phyloP scores from a whole-genome alignment of 345 rosid genomes.

The Rhodamnia argentea region DNA sequence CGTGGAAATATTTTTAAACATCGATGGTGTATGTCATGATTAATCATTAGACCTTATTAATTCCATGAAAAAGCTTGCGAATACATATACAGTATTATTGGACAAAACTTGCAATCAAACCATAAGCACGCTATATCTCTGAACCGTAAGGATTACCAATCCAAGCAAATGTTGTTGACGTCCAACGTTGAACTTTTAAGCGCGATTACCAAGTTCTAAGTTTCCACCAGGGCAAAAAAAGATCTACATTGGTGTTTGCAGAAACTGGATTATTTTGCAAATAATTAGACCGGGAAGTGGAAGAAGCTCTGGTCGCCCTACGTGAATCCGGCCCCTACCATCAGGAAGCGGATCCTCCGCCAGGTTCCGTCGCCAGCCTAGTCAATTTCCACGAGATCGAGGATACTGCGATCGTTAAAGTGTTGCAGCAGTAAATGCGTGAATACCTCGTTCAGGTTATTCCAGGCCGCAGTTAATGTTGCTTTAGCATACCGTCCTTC shows the following conservation, averaged over 20 bases:
- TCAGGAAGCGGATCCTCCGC: neutral
- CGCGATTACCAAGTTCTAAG: no score
- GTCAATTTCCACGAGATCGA: neutral
- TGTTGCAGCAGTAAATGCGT: neutral
- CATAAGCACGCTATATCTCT: neutral
- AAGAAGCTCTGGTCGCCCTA: neutral
- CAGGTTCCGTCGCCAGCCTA: no score
- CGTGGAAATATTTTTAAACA: neutral
- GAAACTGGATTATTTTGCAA: neutral
- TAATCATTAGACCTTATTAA: neutral
- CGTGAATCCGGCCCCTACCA: neutral
- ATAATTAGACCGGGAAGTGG: neutral
- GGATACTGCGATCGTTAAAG: neutral
- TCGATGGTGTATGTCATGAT: fast-evolving
- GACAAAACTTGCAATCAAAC: neutral
- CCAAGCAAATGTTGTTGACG: neutral
- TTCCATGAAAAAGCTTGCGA: neutral
- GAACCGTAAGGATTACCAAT: neutral
- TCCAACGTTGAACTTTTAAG: no score
- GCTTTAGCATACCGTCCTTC: neutral
- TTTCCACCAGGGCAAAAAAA: no score
- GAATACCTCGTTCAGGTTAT: neutral
- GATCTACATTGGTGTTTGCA: no score
- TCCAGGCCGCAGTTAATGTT: neutral
- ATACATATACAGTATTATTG: no score